Evolutionary conservation across 2,329 filamentous ascomycete species (phyloP).

Genomic region (Fusarium pseudoanthophilum): DNA sequence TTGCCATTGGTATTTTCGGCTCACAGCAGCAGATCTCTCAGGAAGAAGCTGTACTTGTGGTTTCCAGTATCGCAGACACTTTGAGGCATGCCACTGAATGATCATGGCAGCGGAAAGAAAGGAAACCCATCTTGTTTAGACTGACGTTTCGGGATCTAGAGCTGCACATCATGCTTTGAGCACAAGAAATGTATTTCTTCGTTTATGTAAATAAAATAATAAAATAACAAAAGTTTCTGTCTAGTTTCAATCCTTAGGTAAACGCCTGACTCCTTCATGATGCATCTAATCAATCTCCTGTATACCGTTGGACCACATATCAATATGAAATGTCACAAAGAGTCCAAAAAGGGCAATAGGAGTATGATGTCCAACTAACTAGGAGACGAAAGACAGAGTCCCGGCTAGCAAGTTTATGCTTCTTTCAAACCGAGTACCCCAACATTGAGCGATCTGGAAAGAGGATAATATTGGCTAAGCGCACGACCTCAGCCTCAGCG

Average conservation of each 20-base stretch:
- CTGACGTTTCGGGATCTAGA: neutral
- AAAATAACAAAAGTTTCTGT: slow-evolving; percentile 1
- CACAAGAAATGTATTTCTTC: neutral
- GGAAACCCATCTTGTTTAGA: neutral
- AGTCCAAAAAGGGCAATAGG: neutral
- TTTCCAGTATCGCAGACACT: slow-evolving; percentile 39
- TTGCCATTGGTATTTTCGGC: slow-evolving; percentile 57
- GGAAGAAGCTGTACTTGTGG: slow-evolving; percentile 41
- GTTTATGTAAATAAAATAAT: slow-evolving; percentile 1
- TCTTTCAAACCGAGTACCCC: slow-evolving; percentile 44
- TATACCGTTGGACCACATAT: neutral
- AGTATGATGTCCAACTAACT: neutral
- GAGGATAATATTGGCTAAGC: slow-evolving; percentile 66
- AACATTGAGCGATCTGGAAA: slow-evolving; percentile 61
- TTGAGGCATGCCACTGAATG: slow-evolving; percentile 23
- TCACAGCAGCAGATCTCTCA: slow-evolving; percentile 43
- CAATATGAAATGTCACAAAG: neutral
- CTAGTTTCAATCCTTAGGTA: slow-evolving; percentile 1
- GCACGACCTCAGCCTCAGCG: slow-evolving; percentile 63
- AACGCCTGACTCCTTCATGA: slow-evolving; percentile 25
- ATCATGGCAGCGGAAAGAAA: neutral
- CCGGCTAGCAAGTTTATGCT: neutral
- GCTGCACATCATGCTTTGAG: neutral
- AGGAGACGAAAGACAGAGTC: neutral
- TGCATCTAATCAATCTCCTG: slow-evolving; percentile 10